Base-by-base conservation (phyloP, 768 basidiomycete species). In the Boletus coccyginus region DNA sequence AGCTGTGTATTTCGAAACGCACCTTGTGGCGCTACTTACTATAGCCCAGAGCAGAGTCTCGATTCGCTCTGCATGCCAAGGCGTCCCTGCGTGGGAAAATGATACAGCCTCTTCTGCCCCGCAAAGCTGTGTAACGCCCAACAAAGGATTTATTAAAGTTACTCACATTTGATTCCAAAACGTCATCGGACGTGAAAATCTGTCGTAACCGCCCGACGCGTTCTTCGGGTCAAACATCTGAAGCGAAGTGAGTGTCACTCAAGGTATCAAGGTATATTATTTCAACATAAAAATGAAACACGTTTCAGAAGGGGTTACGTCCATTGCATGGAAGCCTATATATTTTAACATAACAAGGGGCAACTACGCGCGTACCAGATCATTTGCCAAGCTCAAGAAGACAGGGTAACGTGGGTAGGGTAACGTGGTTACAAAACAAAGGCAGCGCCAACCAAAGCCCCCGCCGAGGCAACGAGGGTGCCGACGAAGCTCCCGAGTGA, bases 381-480 rank as follows among this genome's bases (percentile, higher is more conserved):
- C 44, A 17, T 12, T 33, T 29, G 44, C 53, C 44, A 61, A 61
- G 40, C 9, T 16, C 24, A 11, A 17, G 19, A 44, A 16, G 43
- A 8, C 40, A 24, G 11, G n/a, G 9, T 7, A n/a, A 21, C 21
- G 21, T 21, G 21, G 8, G 39, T 3, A 39, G 17, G 10, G 7
- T 7, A 27, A 5, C 21, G n/a, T 46, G 41, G 46, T 60, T 51
- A 71, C 50, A 72, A 19, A 13, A 67, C 50, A 3, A 71, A 33
- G 6, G 58, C 65, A 5, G 69, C 67, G 21, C 70, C 70, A 3
- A 66, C 42, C 46, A 71, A 52, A 6, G 55, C 57, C 24, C 67
- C 71, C 16, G 63, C 67, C 1, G 69, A 69, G 10, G 62, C 62
- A 36, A 71, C 52, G 3, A 71, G 57, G 19, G 60, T 58, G 14